Conservation (phyloP, 441 rosid genomes). For the Syzygium syzygioides region DNA sequence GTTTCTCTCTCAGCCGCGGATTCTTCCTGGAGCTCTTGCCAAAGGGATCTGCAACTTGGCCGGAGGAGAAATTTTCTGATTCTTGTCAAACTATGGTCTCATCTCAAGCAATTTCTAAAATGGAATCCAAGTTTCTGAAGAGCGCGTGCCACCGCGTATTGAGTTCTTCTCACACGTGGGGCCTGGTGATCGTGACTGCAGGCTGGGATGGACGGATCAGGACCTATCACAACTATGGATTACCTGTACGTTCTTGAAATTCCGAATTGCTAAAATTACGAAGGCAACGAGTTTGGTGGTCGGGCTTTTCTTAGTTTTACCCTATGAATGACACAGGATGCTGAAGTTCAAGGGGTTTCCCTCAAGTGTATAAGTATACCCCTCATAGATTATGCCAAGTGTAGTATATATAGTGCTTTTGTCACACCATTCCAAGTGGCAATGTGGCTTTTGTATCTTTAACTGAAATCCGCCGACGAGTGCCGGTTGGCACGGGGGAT, state of each 20-base stretch:
- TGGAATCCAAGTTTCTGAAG: constrained; percentile 33
- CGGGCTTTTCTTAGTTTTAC: neutral
- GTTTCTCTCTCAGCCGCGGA: constrained; percentile 23
- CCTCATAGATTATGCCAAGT: neutral
- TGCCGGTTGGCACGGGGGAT: neutral
- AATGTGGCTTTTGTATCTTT: neutral
- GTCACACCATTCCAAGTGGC: neutral
- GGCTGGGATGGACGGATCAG: constrained; percentile 48
- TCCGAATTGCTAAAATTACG: neutral
- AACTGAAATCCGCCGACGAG: neutral
- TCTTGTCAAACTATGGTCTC: constrained; percentile 6
- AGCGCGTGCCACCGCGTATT: constrained; percentile 15
- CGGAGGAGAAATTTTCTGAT: constrained; percentile 36
- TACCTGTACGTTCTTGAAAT: constrained; percentile 27
- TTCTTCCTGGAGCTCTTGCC: constrained; percentile 24
- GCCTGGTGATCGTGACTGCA: constrained; percentile 34
- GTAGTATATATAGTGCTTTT: neutral
- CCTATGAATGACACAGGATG: neutral
- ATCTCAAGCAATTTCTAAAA: constrained; percentile 19
- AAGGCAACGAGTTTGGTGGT: neutral
- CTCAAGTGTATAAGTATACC: neutral
- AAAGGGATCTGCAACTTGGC: constrained; percentile 39
- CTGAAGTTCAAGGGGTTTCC: neutral
- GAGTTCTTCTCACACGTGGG: constrained; percentile 42
- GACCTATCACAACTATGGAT: constrained; percentile 36